These are phyloP conservation scores for Didymella lethalis DNA, from an alignment of 2,329 filamentous ascomycete genomes.

Conservation along the genomic window DNA sequence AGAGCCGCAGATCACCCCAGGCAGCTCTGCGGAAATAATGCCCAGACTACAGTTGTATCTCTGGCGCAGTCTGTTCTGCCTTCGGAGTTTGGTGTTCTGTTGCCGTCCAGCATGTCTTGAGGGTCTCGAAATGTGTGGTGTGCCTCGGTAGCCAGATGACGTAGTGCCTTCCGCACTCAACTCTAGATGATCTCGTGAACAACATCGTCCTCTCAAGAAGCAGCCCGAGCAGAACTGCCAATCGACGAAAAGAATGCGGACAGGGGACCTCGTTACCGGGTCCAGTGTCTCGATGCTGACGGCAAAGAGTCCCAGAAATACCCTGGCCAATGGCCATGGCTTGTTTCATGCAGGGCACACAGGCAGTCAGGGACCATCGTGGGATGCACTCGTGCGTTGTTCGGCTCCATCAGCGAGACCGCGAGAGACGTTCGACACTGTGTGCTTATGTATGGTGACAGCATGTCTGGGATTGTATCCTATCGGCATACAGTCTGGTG, in stretches of 20 bases:
- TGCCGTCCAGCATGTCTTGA: not conserved
- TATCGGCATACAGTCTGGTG: not conserved
- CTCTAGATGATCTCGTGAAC: constrained; percentile 28
- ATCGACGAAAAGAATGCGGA: not conserved
- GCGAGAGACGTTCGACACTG: not conserved
- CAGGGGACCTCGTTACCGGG: not conserved
- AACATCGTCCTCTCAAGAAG: constrained; percentile 17
- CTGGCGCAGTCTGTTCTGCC: not conserved
- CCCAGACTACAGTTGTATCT: not conserved
- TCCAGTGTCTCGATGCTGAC: constrained; percentile 2
- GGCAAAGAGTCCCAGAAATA: constrained; percentile 3
- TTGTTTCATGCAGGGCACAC: constrained; percentile 8
- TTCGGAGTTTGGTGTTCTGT: not conserved
- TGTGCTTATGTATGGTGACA: constrained; percentile 7
- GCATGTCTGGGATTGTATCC: not conserved
- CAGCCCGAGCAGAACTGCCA: not conserved
- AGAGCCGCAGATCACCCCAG: constrained; percentile 1
- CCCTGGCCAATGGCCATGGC: not conserved
- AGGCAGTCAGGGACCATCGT: constrained; percentile 5
- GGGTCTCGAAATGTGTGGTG: not conserved
- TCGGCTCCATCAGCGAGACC: not conserved
- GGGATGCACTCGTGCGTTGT: constrained; percentile 8
- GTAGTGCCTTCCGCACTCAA: constrained; percentile 7
- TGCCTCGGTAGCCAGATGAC: not conserved
- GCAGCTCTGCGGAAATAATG: not conserved